Percentiles rank a stretch among this genome's conserved stretches.
Evolutionary conservation across 2,329 filamentous ascomycete species (phyloP).

Genomic region (Fusarium sp.): DNA sequence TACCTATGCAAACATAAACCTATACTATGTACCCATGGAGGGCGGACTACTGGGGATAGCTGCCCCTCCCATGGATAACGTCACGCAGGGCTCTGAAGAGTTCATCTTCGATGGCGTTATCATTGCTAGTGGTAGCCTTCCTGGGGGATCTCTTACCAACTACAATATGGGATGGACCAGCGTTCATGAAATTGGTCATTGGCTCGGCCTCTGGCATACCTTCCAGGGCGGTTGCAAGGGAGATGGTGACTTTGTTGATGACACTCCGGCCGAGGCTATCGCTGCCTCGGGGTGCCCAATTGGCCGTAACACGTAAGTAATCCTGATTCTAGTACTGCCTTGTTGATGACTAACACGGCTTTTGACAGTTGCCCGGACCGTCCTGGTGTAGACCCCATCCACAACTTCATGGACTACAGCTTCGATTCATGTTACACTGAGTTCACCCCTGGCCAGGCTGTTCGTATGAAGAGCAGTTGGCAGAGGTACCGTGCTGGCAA

Average conservation of each 20-base stretch:
- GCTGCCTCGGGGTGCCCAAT: background rate
- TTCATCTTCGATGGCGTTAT: background rate
- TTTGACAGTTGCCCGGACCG: background rate
- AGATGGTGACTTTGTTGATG: background rate
- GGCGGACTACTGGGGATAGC: background rate
- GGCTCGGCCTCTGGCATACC: background rate
- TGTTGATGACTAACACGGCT: background rate
- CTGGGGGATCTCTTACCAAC: background rate
- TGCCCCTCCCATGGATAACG: background rate
- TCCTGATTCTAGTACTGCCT: rapidly evolving
- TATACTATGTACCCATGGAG: background rate
- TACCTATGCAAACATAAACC: background rate
- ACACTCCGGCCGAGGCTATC: background rate
- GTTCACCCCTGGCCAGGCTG: background rate
- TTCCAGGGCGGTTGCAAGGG: background rate
- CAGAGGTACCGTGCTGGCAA: background rate
- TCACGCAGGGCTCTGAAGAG: background rate
- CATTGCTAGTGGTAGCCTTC: background rate
- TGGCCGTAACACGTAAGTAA: background rate
- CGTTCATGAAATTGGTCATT: background rate
- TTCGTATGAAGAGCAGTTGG: slow-evolving; percentile 18
- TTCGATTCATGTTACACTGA: background rate
- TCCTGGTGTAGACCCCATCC: background rate
- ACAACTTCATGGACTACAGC: background rate
- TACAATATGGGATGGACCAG: background rate